These are phyloP conservation scores for Botrytis hyacinthi DNA, from an alignment of 2,329 filamentous ascomycete genomes.

Conservation along the genomic window DNA sequence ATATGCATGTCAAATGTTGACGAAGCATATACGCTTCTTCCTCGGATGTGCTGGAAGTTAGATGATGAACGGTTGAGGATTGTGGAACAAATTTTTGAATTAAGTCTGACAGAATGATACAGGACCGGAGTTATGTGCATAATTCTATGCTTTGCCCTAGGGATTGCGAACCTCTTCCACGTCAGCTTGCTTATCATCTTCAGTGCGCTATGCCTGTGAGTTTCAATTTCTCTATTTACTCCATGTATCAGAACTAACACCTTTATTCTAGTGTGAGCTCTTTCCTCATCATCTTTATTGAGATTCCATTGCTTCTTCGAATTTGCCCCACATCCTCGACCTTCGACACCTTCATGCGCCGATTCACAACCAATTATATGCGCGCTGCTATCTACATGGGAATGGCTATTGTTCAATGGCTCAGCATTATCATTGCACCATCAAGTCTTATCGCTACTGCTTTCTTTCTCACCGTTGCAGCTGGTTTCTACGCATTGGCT, in stretches of 20 bases:
- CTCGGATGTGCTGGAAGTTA: neutral
- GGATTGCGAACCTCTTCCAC: conserved; percentile 66
- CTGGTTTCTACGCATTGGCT: conserved; percentile 76
- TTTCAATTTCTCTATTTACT: conserved; percentile 21
- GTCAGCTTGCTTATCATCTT: conserved; percentile 46
- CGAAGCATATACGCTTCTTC: neutral
- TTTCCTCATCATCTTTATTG: conserved; percentile 77
- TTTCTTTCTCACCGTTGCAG: conserved; percentile 74
- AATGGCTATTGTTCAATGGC: conserved; percentile 82
- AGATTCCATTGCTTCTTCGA: conserved; percentile 90
- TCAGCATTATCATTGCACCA: conserved; percentile 64
- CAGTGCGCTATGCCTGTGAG: conserved; percentile 54
- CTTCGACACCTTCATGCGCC: conserved; percentile 88
- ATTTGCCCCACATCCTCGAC: conserved; percentile 92
- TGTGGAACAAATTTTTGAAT: conserved; percentile 7
- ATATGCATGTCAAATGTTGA: neutral
- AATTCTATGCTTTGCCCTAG: conserved; percentile 67
- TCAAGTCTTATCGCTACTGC: conserved; percentile 84
- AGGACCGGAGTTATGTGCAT: conserved; percentile 71
- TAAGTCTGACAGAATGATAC: conserved; percentile 28
- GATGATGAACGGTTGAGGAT: neutral
- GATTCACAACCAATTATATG: conserved; percentile 95
- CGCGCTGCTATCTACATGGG: conserved; percentile 80
- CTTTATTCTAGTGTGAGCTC: conserved; percentile 56
- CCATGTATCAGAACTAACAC: conserved; percentile 16